Conservation (phyloP, 176 grass and related monocot genomes). For the Musa beccarii region DNA sequence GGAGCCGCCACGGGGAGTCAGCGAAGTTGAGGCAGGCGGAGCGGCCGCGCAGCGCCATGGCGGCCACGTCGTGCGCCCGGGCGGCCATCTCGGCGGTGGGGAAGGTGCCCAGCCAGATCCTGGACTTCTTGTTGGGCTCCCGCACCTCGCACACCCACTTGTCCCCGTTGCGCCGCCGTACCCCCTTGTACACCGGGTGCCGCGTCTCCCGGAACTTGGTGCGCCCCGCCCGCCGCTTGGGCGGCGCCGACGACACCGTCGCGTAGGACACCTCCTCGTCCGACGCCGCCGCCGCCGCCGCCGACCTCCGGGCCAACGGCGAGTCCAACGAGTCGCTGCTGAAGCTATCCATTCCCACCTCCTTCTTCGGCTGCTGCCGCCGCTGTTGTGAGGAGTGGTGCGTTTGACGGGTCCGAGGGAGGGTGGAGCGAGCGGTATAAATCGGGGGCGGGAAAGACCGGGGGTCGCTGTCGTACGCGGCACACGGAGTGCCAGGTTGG, state of each 20-base stretch:
- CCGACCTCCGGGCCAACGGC: slow-evolving; percentile 17
- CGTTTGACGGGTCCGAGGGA: not conserved
- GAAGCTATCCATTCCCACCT: not conserved
- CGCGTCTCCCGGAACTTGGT: slow-evolving; percentile 97
- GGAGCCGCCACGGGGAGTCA: slow-evolving; percentile 50
- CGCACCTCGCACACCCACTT: slow-evolving; percentile 97
- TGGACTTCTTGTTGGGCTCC: slow-evolving; percentile 69
- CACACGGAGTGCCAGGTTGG: slow-evolving; percentile 3
- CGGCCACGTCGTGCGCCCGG: slow-evolving; percentile 83
- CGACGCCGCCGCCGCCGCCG: not conserved
- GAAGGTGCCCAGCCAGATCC: slow-evolving; percentile 91
- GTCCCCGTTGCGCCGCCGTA: slow-evolving; percentile 60
- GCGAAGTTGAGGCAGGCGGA: slow-evolving; percentile 92
- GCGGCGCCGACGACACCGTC: slow-evolving; percentile 70
- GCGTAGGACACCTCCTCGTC: slow-evolving; percentile 37
- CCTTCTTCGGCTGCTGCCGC: not conserved
- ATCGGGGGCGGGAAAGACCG: not conserved
- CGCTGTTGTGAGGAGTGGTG: not conserved
- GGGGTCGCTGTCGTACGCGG: slow-evolving; percentile 2
- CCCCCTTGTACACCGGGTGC: slow-evolving; percentile 88
- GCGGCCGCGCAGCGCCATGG: slow-evolving; percentile 56
- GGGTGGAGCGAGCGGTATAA: not conserved
- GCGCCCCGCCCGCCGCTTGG: slow-evolving; percentile 67
- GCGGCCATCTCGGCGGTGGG: slow-evolving; percentile 90
- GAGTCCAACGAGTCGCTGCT: slow-evolving; percentile 36